Evolutionary conservation across 176 grass and related monocot genomes (phyloP).

Genomic region (Carex pumila): DNA sequence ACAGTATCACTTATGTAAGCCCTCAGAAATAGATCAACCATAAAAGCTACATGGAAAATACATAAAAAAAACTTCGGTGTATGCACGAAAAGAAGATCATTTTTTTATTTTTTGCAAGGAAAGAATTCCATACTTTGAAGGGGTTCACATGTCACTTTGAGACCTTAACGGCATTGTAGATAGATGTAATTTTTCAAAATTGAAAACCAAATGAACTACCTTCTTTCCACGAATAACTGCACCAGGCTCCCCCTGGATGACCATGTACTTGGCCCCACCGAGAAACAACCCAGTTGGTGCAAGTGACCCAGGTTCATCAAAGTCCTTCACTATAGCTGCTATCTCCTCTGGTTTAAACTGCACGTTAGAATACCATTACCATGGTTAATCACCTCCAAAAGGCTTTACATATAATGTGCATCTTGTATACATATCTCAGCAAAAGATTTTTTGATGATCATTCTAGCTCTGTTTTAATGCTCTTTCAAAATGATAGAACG

Average conservation of each 20-base stretch:
- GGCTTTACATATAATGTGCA: neutral
- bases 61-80: no score
- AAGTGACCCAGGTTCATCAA: slow-evolving; percentile 74
- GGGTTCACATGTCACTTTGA: neutral
- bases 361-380: neutral
- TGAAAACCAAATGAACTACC: slow-evolving; percentile 18
- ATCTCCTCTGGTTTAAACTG: slow-evolving; percentile 74
- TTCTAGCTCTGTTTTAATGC: neutral
- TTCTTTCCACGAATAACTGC: slow-evolving; percentile 83
- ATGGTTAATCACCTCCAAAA: neutral
- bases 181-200: neutral
- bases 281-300: slow-evolving; percentile 67
- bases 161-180: neutral
- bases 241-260: slow-evolving; percentile 71
- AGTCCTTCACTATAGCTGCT: slow-evolving; percentile 65
- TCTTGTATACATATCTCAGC: no score
- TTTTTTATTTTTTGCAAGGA: no score
- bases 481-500: neutral
- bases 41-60: no score
- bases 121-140: neutral
- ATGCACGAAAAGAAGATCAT: no score
- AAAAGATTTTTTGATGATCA: no score
- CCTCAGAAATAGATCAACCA: no score
- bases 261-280: slow-evolving; percentile 67
- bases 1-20: no score